phyloP scores from a whole-genome alignment of 139 green algal genomes.

The Dunaliella sp. region DNA sequence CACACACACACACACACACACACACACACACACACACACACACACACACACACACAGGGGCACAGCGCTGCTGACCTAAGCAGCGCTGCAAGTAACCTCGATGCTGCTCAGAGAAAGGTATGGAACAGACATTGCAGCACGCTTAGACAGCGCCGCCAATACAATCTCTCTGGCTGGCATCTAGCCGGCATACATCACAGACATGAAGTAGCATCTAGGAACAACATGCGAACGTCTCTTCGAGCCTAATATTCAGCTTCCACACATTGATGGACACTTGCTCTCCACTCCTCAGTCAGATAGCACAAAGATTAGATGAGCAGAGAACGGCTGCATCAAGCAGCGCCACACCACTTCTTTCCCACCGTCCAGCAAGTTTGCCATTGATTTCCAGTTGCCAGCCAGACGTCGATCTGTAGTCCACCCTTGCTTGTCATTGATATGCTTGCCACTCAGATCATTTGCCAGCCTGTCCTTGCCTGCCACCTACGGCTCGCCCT shows the following conservation, averaged over 20 bases:
- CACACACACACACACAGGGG: conserved; percentile 7
- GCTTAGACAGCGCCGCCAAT: too few relatives aligned
- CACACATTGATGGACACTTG: too few relatives aligned
- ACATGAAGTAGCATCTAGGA: background rate
- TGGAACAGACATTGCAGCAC: background rate
- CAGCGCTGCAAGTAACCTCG: conserved; percentile 10
- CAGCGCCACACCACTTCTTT: background rate
- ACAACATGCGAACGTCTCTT: too few relatives aligned
- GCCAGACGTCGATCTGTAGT: background rate
- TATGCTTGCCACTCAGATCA: background rate
- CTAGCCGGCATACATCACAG: background rate
- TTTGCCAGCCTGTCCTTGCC: too few relatives aligned
- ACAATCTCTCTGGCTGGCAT: too few relatives aligned
- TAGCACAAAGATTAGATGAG: too few relatives aligned
- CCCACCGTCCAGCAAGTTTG: background rate
- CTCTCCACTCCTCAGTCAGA: too few relatives aligned
- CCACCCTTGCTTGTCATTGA: background rate
- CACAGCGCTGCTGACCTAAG: conserved; percentile 25
- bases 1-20: background rate
- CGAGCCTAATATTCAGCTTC: too few relatives aligned
- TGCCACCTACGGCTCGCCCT: background rate
- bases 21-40: background rate
- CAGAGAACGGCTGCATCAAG: background rate
- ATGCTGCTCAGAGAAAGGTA: conserved; percentile 22
- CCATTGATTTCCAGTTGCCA: background rate